A percentile compares a stretch with the other conserved stretches of the same genome.
Conservation (phyloP, 228 moss, liverwort and hornwort species). For the Sphagnum magellanicum region DNA sequence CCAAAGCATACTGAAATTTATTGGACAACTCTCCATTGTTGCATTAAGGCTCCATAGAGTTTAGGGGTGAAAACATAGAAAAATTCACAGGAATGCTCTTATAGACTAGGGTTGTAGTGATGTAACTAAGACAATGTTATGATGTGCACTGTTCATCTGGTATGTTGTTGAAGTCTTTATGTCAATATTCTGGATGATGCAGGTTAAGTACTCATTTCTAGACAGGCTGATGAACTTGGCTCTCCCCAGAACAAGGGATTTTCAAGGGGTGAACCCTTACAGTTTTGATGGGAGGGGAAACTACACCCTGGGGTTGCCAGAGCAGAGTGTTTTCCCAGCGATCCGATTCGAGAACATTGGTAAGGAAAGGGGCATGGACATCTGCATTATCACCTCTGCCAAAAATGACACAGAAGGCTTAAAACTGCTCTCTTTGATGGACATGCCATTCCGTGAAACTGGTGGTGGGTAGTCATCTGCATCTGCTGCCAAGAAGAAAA, state of each 20-base stretch:
- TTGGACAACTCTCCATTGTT: too few relatives aligned
- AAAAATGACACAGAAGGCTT: slow-evolving; percentile 72
- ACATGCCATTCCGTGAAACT: slow-evolving; percentile 88
- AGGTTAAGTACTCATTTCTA: slow-evolving; percentile 90
- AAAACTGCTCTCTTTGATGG: slow-evolving; percentile 69
- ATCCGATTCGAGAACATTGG: slow-evolving; percentile 92
- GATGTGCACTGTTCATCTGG: too few relatives aligned
- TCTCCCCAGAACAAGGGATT: slow-evolving; percentile 86
- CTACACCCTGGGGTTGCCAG: slow-evolving; percentile 76
- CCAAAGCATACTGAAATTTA: too few relatives aligned
- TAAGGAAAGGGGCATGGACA: slow-evolving; percentile 80
- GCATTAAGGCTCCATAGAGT: too few relatives aligned
- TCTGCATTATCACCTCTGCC: slow-evolving; percentile 71
- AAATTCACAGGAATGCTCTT: too few relatives aligned
- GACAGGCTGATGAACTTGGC: slow-evolving; percentile 84
- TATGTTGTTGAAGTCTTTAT: too few relatives aligned
- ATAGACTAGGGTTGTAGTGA: too few relatives aligned
- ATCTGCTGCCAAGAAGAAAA: slow-evolving; percentile 63
- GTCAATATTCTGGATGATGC: slow-evolving; percentile 4
- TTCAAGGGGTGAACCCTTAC: slow-evolving; percentile 91
- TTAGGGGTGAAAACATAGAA: too few relatives aligned
- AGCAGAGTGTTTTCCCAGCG: slow-evolving; percentile 93
- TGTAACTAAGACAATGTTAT: too few relatives aligned
- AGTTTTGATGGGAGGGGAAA: slow-evolving; percentile 94
- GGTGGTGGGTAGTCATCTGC: slow-evolving; percentile 62